Percentiles rank a stretch among this genome's conserved stretches.
Conservation (phyloP, 2,329 filamentous ascomycete species). For the Cercospora nicotianae region DNA sequence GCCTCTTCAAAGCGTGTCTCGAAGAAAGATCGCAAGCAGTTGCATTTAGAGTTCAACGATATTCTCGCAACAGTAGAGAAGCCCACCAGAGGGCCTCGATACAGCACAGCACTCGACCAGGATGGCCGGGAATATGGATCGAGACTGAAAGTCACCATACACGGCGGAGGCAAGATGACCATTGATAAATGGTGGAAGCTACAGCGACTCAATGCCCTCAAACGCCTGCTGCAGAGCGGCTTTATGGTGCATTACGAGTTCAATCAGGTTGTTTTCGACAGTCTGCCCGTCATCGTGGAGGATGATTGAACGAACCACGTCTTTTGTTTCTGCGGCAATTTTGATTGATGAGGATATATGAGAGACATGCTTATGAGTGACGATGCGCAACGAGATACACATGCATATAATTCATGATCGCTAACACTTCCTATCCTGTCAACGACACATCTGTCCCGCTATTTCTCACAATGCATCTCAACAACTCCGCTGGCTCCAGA, state of each 20-base stretch:
- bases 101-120: constrained; percentile 63
- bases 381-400: background rate
- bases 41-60: constrained; percentile 67
- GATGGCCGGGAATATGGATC: constrained; percentile 63
- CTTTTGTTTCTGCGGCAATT: background rate
- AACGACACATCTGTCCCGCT: background rate
- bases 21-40: constrained; percentile 64
- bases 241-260: constrained; percentile 64
- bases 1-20: constrained; percentile 62
- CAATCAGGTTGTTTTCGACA: constrained; percentile 62
- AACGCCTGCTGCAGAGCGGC: constrained; percentile 61
- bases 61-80: constrained; percentile 67
- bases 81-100: constrained; percentile 65
- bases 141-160: constrained; percentile 61
- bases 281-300: constrained; percentile 49
- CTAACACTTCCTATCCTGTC: background rate
- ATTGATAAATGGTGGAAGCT: constrained; percentile 77
- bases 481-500: background rate
- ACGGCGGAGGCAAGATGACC: constrained; percentile 56
- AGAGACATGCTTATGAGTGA: constrained; percentile 1
- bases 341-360: background rate
- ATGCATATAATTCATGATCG: background rate
- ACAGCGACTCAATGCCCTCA: constrained; percentile 61
- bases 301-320: constrained; percentile 17
- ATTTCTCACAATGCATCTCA: background rate